Conservation (phyloP, 148 eudicot genomes). For the Camellia japonica region DNA sequence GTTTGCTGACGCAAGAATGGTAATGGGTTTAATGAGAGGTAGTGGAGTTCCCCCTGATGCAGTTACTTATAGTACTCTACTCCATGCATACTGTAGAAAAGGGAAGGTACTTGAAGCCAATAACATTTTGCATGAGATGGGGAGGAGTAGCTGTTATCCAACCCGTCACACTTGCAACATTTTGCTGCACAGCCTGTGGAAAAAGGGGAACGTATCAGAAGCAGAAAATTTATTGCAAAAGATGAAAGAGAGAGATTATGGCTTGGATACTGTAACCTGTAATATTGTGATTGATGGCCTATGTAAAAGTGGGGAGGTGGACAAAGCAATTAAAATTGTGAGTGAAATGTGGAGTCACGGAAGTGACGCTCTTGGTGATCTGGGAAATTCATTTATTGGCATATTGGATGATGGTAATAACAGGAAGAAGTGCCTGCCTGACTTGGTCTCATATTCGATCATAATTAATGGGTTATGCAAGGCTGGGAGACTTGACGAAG, state of each 20-base stretch:
- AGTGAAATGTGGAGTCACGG: constrained; percentile 85
- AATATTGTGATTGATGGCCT: constrained; percentile 88
- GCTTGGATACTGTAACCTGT: constrained; percentile 70
- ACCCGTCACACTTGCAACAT: constrained; percentile 72
- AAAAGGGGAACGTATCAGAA: constrained; percentile 67
- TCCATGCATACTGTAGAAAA: constrained; percentile 78
- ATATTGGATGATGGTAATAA: constrained; percentile 39
- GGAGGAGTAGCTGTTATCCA: constrained; percentile 53
- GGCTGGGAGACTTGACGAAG: constrained; percentile 84
- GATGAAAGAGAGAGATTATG: constrained; percentile 82
- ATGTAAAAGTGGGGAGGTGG: constrained; percentile 72
- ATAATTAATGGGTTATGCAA: constrained; percentile 73
- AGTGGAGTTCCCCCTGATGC: constrained; percentile 63
- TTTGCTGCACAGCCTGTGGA: constrained; percentile 83
- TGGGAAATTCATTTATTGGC: constrained; percentile 47
- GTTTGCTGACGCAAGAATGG: constrained; percentile 66
- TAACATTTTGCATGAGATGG: constrained; percentile 67
- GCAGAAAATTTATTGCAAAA: constrained; percentile 74
- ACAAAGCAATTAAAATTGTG: constrained; percentile 79
- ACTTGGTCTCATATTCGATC: constrained; percentile 84
- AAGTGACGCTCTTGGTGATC: constrained; percentile 66
- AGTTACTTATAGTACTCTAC: constrained; percentile 64
- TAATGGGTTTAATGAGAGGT: constrained; percentile 54
- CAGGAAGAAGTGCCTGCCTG: constrained; percentile 61
- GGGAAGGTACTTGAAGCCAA: constrained; percentile 64